Percentiles rank a stretch among this genome's conserved stretches.
These are phyloP conservation scores for Solanum hybrid DNA, from an alignment of 305 asterid species.

Conservation along the genomic window DNA sequence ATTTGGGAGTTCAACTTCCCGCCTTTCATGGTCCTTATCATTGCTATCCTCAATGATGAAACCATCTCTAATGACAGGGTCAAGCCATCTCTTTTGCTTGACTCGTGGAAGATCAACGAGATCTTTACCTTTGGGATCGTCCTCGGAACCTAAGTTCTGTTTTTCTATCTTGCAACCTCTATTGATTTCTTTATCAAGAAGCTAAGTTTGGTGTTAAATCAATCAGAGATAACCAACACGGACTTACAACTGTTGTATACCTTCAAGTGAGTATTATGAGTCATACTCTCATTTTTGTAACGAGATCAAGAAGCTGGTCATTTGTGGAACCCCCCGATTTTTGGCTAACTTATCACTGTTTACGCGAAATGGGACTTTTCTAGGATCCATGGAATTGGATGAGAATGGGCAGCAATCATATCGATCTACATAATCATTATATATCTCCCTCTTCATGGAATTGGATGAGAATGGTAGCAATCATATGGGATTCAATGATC, in stretches of 20 bases:
- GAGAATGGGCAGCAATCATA: constrained; percentile 83
- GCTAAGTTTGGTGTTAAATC: constrained; percentile 37
- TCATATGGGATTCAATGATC: constrained; percentile 43
- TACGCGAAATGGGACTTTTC: constrained; percentile 74
- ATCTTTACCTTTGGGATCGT: constrained; percentile 80
- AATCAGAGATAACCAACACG: constrained; percentile 29
- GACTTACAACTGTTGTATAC: constrained; percentile 68
- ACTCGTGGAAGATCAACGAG: constrained; percentile 83
- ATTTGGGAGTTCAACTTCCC: constrained; percentile 88
- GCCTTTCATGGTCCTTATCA: constrained; percentile 85
- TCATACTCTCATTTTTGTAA: constrained; percentile 81
- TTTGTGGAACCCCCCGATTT: constrained; percentile 69
- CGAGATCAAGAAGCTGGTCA: constrained; percentile 91
- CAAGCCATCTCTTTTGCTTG: constrained; percentile 85
- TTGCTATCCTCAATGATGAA: constrained; percentile 77
- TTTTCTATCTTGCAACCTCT: constrained; percentile 59
- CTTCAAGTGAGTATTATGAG: constrained; percentile 92
- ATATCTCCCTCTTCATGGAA: constrained; percentile 51
- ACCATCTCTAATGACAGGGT: constrained; percentile 88
- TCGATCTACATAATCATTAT: constrained; percentile 70
- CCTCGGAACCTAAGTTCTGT: constrained; percentile 64
- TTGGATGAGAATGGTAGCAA: too few relatives aligned
- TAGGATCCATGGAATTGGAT: constrained; percentile 65
- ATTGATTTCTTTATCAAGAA: constrained; percentile 45
- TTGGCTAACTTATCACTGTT: constrained; percentile 57